A percentile compares a stretch with the other conserved stretches of the same genome.
These are phyloP conservation scores for Akanthomyces uredinophilus DNA, from an alignment of 2,329 filamentous ascomycete species.

Conservation along the genomic window DNA sequence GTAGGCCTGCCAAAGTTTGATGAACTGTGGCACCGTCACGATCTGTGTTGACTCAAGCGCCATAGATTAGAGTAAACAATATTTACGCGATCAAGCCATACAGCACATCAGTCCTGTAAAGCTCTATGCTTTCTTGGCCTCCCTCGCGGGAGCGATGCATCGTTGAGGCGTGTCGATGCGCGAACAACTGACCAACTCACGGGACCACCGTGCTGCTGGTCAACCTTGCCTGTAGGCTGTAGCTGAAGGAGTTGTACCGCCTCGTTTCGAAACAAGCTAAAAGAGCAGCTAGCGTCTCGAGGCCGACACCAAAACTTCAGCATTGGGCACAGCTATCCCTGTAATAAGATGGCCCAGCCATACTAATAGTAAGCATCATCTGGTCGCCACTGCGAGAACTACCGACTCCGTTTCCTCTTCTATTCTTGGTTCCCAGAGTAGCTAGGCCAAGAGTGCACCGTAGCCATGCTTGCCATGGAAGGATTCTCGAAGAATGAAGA, in stretches of 20 bases:
- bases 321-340: background rate
- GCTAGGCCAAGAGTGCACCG: background rate
- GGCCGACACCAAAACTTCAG: background rate
- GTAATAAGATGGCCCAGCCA: background rate
- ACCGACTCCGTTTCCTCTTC: background rate
- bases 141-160: too few species aligned
- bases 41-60: too few species aligned
- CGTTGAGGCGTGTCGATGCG: too few species aligned
- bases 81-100: too few species aligned
- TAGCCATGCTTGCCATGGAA: too few species aligned
- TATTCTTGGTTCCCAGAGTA: background rate
- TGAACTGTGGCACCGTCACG: background rate
- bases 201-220: too few species aligned
- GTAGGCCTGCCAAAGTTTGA: background rate
- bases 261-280: slow-evolving; percentile 4
- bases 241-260: background rate
- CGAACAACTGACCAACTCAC: too few species aligned
- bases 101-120: too few species aligned
- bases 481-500: background rate
- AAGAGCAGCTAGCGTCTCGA: background rate
- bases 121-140: too few species aligned
- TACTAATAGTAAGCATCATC: background rate
- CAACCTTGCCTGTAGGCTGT: too few species aligned
- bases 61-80: too few species aligned
- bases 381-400: background rate